Evolutionary conservation across 2,329 filamentous ascomycete species (phyloP).

Genomic region (Fusarium nisikadoi): DNA sequence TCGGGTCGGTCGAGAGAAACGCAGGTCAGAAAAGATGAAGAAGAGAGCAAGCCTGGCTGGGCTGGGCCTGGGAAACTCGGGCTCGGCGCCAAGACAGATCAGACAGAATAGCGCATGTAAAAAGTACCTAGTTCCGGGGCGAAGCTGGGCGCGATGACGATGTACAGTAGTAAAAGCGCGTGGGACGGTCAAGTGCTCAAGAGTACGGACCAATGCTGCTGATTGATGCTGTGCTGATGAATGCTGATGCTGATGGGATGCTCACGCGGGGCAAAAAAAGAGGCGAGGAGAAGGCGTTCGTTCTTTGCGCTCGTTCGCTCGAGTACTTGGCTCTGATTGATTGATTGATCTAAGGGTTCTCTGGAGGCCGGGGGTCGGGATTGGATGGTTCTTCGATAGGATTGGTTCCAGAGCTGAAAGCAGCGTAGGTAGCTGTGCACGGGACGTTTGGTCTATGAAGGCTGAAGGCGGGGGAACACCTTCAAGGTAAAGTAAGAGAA

Average conservation of each 20-base stretch:
- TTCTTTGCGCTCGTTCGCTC: background rate
- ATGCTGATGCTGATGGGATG: conserved; percentile 20
- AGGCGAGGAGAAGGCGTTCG: conserved; percentile 6
- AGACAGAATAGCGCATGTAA: conserved; percentile 26
- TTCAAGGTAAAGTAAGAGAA: background rate
- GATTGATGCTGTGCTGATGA: conserved; percentile 21
- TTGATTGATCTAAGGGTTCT: conserved; percentile 20
- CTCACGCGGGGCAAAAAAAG: conserved; percentile 31
- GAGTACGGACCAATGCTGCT: conserved; percentile 4
- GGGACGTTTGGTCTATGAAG: conserved; percentile 25
- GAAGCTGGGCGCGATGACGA: conserved; percentile 21
- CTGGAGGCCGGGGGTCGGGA: background rate
- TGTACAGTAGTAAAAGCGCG: conserved; percentile 7
- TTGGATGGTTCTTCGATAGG: conserved; percentile 6
- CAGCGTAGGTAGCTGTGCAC: conserved; percentile 22
- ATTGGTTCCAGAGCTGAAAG: conserved; percentile 22
- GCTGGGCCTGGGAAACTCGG: conserved; percentile 24
- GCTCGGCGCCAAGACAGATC: conserved; percentile 34
- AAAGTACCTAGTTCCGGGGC: conserved; percentile 17
- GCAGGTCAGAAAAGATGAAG: conserved; percentile 18
- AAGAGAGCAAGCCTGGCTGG: conserved; percentile 2
- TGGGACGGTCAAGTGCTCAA: conserved; percentile 9
- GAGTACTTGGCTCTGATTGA: background rate
- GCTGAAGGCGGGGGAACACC: conserved; percentile 30
- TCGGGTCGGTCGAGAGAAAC: conserved; percentile 24